A percentile compares a stretch with the other conserved stretches of the same genome.
Conservation (phyloP, 2,329 filamentous ascomycete species). For the Aureobasidium melanogenum region DNA sequence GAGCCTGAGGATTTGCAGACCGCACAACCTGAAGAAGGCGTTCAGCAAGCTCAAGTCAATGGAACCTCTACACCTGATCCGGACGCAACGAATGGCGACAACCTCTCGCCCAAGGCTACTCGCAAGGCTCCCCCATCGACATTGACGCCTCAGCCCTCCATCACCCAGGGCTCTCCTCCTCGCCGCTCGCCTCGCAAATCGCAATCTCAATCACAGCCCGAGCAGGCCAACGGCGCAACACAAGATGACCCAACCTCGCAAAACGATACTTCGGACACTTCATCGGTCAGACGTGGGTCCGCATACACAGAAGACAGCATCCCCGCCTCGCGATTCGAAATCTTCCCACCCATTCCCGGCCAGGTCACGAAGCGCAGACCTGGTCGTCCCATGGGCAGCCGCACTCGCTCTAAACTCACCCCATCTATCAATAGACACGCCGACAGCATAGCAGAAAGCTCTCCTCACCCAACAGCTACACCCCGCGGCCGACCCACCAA, state of each 20-base stretch:
- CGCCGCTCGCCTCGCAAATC: constrained; percentile 24
- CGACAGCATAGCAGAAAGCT: constrained; percentile 14
- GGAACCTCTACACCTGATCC: constrained; percentile 4
- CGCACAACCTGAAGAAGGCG: constrained; percentile 34
- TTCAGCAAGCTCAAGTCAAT: constrained; percentile 26
- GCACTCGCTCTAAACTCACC: constrained; percentile 17
- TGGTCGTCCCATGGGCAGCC: constrained; percentile 20
- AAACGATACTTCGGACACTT: not conserved
- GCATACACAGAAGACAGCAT: constrained; percentile 33
- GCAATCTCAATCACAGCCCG: constrained; percentile 10
- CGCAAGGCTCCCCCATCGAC: constrained; percentile 13
- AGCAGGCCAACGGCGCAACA: constrained; percentile 21
- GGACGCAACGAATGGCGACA: not conserved
- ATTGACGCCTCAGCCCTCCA: constrained; percentile 23
- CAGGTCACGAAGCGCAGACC: constrained; percentile 26
- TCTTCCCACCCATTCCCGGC: constrained; percentile 62
- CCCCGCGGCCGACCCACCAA: constrained; percentile 11
- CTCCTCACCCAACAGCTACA: constrained; percentile 17
- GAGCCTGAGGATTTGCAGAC: constrained; percentile 48
- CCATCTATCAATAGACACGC: not conserved
- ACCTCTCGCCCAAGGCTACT: not conserved
- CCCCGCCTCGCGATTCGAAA: constrained; percentile 63
- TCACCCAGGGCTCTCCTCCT: constrained; percentile 19
- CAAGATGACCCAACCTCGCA: not conserved
- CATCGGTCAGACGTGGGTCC: constrained; percentile 2